Evolutionary conservation across 345 rosid genomes (phyloP).

Genomic region (rapeseed (Brassica napus)): Da-Ae NC_063444.1:14835001-14835500

Average conservation of each 20-base stretch:
- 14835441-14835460: conserved; percentile 12
- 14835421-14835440: neutral
- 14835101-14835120: conserved; percentile 48
- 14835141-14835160: conserved; percentile 58
- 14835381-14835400: conserved; percentile 58
- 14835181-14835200: conserved; percentile 66
- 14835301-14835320: conserved; percentile 75
- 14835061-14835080: conserved; percentile 61
- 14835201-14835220: conserved; percentile 52
- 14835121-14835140: conserved; percentile 32
- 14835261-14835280: conserved; percentile 52
- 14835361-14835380: conserved; percentile 58
- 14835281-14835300: conserved; percentile 74
- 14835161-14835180: conserved; percentile 57
- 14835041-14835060: conserved; percentile 84
- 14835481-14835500: conserved; percentile 16
- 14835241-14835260: conserved; percentile 62
- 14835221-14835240: conserved; percentile 60
- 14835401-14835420: conserved; percentile 69
- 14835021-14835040: conserved; percentile 89
- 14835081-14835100: conserved; percentile 55
- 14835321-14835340: conserved; percentile 55
- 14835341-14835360: conserved; percentile 55
- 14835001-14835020: conserved; percentile 77
- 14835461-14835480: neutral